Conservation (phyloP, 768 basidiomycete species). For the Xerocomus spinulosus region DNA sequence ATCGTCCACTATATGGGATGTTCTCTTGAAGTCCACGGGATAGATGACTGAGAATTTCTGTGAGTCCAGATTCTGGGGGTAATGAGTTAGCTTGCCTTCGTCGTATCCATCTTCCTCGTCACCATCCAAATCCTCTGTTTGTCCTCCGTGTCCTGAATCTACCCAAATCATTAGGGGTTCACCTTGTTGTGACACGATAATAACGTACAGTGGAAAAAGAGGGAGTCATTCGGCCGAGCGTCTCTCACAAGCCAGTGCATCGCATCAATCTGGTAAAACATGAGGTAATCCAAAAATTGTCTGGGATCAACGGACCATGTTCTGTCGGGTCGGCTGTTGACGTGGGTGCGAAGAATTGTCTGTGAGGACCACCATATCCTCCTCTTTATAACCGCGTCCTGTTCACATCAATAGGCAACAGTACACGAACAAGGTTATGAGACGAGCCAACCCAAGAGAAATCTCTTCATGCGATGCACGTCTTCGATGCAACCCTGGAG, state of each 20-base stretch:
- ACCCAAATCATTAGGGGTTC: background rate
- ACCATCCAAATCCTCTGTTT: conserved; percentile 76
- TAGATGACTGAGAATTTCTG: conserved; percentile 61
- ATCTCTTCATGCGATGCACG: conserved; percentile 73
- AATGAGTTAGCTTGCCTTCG: conserved; percentile 46
- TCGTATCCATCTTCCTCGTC: conserved; percentile 84
- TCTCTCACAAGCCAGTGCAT: conserved; percentile 91
- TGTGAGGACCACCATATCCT: conserved; percentile 83
- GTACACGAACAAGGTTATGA: background rate
- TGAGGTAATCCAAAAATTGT: background rate
- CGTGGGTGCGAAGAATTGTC: conserved; percentile 66
- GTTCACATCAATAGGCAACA: background rate
- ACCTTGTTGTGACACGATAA: background rate
- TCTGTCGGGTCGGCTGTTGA: conserved; percentile 68
- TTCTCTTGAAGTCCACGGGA: conserved; percentile 63
- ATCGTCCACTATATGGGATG: conserved; percentile 86
- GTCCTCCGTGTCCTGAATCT: conserved; percentile 95
- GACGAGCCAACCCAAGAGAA: conserved; percentile 58
- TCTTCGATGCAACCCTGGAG: conserved; percentile 91
- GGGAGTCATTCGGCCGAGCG: conserved; percentile 76
- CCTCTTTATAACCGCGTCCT: conserved; percentile 54
- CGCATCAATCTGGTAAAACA: conserved; percentile 49
- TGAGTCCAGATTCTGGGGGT: conserved; percentile 2
- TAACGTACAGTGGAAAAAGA: conserved; percentile 83
- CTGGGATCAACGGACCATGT: conserved; percentile 55